Evolutionary conservation across 2,329 filamentous ascomycete genomes (phyloP).

Genomic region (Metarhizium sp.): DNA sequence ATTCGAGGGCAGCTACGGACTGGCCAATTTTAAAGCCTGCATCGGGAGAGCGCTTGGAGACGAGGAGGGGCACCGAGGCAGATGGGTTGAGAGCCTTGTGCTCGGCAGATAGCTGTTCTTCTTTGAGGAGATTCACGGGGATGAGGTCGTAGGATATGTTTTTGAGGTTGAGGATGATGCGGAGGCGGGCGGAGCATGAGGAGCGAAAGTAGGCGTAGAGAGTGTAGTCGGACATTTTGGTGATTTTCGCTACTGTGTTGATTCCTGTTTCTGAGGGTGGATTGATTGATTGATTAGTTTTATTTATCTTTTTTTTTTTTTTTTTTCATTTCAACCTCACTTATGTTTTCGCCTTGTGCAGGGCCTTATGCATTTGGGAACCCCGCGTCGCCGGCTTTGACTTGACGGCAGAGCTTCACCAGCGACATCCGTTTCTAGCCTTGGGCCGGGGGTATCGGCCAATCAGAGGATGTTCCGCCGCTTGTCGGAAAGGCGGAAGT

Average conservation of each 20-base stretch:
- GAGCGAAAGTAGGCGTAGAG: slow-evolving; percentile 55
- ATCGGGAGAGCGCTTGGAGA: slow-evolving; percentile 21
- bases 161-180: slow-evolving; percentile 50
- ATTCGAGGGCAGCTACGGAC: slow-evolving; percentile 52
- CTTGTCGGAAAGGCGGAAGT: background rate
- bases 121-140: slow-evolving; percentile 43
- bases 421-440: background rate
- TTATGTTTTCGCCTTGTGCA: no score
- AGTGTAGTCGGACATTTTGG: slow-evolving; percentile 20
- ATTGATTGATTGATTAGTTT: background rate
- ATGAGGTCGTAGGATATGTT: slow-evolving; percentile 35
- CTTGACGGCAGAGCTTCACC: background rate
- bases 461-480: background rate
- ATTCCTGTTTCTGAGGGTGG: background rate
- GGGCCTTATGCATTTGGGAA: no score
- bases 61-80: slow-evolving; percentile 43
- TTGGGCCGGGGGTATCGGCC: background rate
- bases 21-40: slow-evolving; percentile 38
- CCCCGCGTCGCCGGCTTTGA: background rate
- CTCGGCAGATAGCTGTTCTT: slow-evolving; percentile 36
- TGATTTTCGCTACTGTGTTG: background rate
- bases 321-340: background rate
- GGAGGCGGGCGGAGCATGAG: slow-evolving; percentile 51
- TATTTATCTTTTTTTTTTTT: background rate
- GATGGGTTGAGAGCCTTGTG: slow-evolving; percentile 44